Percentiles rank a stretch among this genome's conserved stretches.
Conservation (phyloP, 2,329 filamentous ascomycete species). For the Colletotrichum musicola region DNA sequence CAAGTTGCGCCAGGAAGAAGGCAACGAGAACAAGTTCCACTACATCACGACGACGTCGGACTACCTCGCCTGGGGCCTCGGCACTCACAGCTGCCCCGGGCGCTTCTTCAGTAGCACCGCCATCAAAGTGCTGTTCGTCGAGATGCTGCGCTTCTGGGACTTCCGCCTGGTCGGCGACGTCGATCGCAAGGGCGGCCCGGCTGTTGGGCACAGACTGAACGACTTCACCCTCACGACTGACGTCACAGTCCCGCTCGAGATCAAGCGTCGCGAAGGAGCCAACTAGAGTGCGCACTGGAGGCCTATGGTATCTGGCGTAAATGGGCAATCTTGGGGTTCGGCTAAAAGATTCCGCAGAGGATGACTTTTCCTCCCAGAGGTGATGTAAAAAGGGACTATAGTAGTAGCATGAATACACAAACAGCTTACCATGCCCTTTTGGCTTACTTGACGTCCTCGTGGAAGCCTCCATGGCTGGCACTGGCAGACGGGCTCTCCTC, state of each 20-base stretch:
- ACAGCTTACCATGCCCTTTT: too few species aligned
- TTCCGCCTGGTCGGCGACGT: constrained; percentile 41
- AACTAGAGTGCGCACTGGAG: neutral
- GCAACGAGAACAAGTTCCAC: constrained; percentile 42
- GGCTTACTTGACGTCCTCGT: too few species aligned
- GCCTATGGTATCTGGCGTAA: too few species aligned
- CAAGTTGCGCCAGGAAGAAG: constrained; percentile 39
- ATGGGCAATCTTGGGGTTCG: too few species aligned
- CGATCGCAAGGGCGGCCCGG: constrained; percentile 28
- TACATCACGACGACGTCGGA: constrained; percentile 47
- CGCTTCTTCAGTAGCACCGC: constrained; percentile 49
- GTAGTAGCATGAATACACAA: too few species aligned
- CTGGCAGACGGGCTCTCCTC: too few species aligned
- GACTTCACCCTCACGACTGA: constrained; percentile 24
- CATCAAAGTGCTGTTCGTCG: constrained; percentile 49
- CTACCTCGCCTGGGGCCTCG: constrained; percentile 52
- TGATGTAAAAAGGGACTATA: too few species aligned
- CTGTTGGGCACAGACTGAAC: constrained; percentile 19
- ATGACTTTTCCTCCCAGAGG: too few species aligned
- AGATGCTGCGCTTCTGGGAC: constrained; percentile 44
- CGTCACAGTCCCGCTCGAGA: constrained; percentile 18
- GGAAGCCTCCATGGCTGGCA: too few species aligned
- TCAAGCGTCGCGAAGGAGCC: constrained; percentile 18
- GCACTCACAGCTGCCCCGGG: constrained; percentile 46
- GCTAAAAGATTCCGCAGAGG: too few species aligned